phyloP scores from a whole-genome alignment of 192 early-diverging fungal species.

The Coemansia brasiliensis region DNA sequence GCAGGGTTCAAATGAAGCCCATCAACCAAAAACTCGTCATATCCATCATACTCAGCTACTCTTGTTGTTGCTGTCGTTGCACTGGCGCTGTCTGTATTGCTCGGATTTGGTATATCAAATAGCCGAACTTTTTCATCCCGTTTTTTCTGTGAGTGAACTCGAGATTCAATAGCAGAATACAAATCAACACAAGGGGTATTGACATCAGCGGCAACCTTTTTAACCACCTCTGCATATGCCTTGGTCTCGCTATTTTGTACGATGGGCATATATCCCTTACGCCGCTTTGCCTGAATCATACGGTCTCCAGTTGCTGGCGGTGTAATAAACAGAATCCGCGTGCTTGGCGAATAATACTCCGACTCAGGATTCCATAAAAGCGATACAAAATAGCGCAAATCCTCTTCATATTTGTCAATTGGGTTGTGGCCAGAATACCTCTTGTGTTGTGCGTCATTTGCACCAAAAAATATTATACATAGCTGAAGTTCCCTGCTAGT shows the following conservation, averaged over 20 bases:
- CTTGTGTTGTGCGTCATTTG: conserved; percentile 69
- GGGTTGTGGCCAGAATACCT: conserved; percentile 58
- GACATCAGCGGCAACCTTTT: conserved; percentile 39
- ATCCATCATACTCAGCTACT: conserved; percentile 15
- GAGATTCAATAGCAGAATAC: conserved; percentile 45
- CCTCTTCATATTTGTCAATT: conserved; percentile 56
- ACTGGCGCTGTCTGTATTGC: neutral
- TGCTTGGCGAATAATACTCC: conserved; percentile 58
- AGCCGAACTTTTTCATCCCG: neutral
- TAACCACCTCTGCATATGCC: conserved; percentile 54
- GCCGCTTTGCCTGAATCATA: conserved; percentile 12
- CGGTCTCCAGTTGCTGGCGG: conserved; percentile 66
- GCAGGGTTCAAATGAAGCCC: conserved; percentile 59
- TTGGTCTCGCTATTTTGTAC: conserved; percentile 8
- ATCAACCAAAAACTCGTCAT: conserved; percentile 47
- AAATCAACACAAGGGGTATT: conserved; percentile 27
- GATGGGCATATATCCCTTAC: conserved; percentile 6
- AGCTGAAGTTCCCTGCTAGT: neutral
- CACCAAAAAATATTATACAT: conserved; percentile 67
- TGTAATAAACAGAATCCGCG: conserved; percentile 65
- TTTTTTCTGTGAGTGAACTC: neutral
- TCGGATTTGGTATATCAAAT: neutral
- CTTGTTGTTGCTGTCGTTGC: neutral
- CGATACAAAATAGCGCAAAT: conserved; percentile 61
- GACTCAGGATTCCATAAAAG: conserved; percentile 58